A percentile compares a stretch with the other conserved stretches of the same genome.
Evolutionary conservation across 2,329 filamentous ascomycete species (phyloP).

Genomic region (Neophaeococcomyces mojaviensis): DNA sequence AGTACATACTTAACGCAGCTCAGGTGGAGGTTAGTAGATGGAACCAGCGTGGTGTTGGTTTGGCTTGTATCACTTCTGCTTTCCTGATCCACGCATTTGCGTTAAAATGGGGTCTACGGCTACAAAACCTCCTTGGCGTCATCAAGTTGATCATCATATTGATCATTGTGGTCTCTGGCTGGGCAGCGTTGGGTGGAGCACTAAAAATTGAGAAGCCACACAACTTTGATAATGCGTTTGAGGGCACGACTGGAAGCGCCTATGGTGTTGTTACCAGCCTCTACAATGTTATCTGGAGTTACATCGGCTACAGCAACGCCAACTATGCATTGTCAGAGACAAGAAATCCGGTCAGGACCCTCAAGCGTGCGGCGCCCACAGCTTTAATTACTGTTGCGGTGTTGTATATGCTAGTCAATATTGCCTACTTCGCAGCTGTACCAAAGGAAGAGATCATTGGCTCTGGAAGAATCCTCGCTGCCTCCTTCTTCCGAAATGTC

Average conservation of each 20-base stretch:
- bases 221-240: constrained; percentile 32
- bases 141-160: constrained; percentile 45
- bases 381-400: constrained; percentile 49
- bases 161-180: constrained; percentile 39
- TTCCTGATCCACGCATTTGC: constrained; percentile 42
- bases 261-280: constrained; percentile 44
- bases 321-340: constrained; percentile 53
- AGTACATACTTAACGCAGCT: constrained; percentile 45
- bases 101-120: constrained; percentile 41
- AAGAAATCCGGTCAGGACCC: constrained; percentile 49
- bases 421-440: constrained; percentile 54
- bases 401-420: constrained; percentile 51
- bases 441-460: constrained; percentile 48
- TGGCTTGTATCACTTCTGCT: constrained; percentile 40
- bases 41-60: constrained; percentile 44
- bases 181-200: constrained; percentile 34
- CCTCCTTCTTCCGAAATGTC: constrained; percentile 51
- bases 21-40: constrained; percentile 29
- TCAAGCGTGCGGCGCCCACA: constrained; percentile 50
- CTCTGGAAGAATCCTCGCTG: constrained; percentile 49
- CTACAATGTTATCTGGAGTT: constrained; percentile 51
- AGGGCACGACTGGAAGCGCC: constrained; percentile 34
- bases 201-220: constrained; percentile 27
- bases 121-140: constrained; percentile 44
- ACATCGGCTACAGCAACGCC: constrained; percentile 48